phyloP scores from a whole-genome alignment of 176 grass and related monocot genomes.

The Hyparrhenia diplandra region DNA sequence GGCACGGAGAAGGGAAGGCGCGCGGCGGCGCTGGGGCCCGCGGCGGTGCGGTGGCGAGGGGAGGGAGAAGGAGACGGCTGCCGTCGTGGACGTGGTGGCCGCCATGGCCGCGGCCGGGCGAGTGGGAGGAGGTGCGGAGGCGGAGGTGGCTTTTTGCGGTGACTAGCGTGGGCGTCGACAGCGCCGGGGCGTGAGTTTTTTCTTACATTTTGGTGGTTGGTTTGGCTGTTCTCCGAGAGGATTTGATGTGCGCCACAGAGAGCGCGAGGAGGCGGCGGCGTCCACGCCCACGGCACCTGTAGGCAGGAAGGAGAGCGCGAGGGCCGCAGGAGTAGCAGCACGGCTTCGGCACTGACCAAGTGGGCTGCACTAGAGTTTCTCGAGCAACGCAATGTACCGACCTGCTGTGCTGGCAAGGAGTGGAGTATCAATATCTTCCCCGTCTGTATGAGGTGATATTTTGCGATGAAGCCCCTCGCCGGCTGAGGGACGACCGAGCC shows the following conservation, averaged over 20 bases:
- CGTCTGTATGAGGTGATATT: no score
- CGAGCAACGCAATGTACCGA: no score
- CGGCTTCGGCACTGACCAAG: no score
- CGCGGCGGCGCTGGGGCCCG: background rate
- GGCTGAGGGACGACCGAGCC: no score
- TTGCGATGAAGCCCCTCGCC: no score
- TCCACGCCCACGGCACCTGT: conserved; percentile 44
- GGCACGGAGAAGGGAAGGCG: conserved; percentile 21
- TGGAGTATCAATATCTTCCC: no score
- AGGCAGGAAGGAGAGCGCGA: no score
- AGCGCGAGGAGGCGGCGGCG: conserved; percentile 12
- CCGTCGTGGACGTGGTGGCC: conserved; percentile 25
- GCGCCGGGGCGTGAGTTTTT: background rate
- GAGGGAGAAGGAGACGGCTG: conserved; percentile 1
- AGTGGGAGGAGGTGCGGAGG: background rate
- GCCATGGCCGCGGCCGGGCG: conserved; percentile 6
- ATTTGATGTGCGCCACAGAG: conserved; percentile 37
- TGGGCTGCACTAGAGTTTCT: no score
- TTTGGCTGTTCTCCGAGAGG: background rate
- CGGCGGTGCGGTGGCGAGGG: background rate
- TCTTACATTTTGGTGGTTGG: conserved; percentile 19
- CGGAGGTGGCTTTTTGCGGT: background rate
- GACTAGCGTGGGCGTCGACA: background rate
- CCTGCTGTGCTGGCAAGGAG: no score
- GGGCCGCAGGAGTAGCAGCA: no score